Base-by-base conservation (phyloP, 371 early-diverging fungal species). In the Rhizopus sp. region DNA sequence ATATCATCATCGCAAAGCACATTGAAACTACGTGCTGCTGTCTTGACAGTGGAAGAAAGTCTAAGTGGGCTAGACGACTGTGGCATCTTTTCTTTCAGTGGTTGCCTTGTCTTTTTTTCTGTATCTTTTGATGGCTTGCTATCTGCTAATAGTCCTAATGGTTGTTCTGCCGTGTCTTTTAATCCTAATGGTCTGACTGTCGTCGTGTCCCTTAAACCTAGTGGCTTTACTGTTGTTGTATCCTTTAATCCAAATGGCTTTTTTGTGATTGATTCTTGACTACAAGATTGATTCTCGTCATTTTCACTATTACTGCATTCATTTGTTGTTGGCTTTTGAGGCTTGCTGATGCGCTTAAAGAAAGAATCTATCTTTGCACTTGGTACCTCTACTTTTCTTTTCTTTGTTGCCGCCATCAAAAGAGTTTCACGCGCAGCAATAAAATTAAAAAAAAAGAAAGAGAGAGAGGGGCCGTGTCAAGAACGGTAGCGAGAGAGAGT, bases 1-100 rank as follows among this genome's bases (percentile, higher is more conserved):
- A 57, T 57, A 40, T 59, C 59, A 39, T 44, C 42, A 53, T 59
- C 59, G 3, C 45, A 53, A 23, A 59, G 16, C 3, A 59, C 59
- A 13, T 37, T 37, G 13, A 37, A 37, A 37, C 38, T 37, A 10
- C 38, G 7, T 37, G 38, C 13, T 7, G 38, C 7, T 6, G 13
- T 5, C 13, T 37, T 37, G 38, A 37, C 38, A 13, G 38, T 13
- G 38, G 7, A 37, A 37, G 38, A 13, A 37, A 10, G 10, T 13
- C 7, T 37, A 37, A 37, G 7, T 7, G 13, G 7, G 38, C 10
- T 7, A 5, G 10, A 10, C 5, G 38, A 37, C 38, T 37, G 38
- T 37, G 38, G 7, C 38, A 13, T 37, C 6, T 37, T 37, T 37
- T 37, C 38, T 37, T 37, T 37, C 10, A 37, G 38, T 5, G 38